Evolutionary conservation across 2,329 filamentous ascomycete species (phyloP), one percentile per base, ranked within the genome.

Genomic region (Coniochaeta sp.): DNA sequence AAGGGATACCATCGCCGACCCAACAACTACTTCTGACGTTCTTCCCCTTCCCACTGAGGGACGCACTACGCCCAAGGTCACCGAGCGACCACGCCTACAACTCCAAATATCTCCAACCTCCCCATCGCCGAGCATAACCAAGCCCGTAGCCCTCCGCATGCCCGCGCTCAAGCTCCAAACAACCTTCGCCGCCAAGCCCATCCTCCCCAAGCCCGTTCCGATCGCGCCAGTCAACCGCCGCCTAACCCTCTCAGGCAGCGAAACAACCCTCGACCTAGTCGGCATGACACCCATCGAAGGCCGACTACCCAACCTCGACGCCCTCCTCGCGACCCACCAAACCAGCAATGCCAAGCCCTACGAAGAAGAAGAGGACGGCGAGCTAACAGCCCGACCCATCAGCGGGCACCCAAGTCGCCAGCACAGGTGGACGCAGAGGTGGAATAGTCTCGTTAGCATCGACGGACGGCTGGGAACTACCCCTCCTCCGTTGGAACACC

Each of bases 361-460:
- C 18, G 47, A 49, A n/a, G 47, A 49, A 5, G 47, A 49, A 14
- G 56, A 57, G 28, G 61, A 61, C 18, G 60, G 57, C 8, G 52
- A 58, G 6, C 52, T 58, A 14, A 62, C 60, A 4, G 59, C 60
- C 10, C 57, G 58, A 16, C 60, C 60, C 1, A 48, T 35, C 28
- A 60, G 58, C 53, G 57, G 47, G 5, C 47, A 49, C 13, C 28
- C 47, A 2, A 26, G 18, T 16, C 24, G 28, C 18, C 47, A 33
- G 10, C 28, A 32, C 10, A 26, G 28, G 7, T 33, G 47, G 28
- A 32, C 31, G 30, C 16, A 28, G 20, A 22, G 47, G 28, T 51
- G 50, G 50, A 48, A 51, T 26, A 48, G 22, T 28, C 14, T 46
- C 12, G 24, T 38, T 13, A 27, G 33, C 14, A 51, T 51, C 24